Evolutionary conservation across 169 alveolate species (phyloP), one percentile per base, ranked within the genome.

Genomic region (Perkinsus marinus): DNA sequence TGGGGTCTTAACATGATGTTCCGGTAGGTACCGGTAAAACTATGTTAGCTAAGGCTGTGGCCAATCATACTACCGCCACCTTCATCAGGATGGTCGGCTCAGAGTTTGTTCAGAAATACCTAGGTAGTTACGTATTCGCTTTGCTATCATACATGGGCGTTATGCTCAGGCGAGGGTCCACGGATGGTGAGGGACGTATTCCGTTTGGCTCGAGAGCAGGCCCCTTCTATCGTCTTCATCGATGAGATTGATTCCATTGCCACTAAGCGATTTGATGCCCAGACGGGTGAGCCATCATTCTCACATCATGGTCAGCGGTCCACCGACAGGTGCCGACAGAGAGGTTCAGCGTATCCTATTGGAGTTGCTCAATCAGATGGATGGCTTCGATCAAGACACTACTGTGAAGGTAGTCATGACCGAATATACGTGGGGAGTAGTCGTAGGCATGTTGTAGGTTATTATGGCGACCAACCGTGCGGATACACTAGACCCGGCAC

Each of bases 401-500:
- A 98, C 98, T 92, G 99, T 98, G 30, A 97, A 98, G 97, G 94
- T 43, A 37, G 39, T 43, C 41, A 22, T 37, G 89, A 19, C 39
- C 17, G 39, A 89, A 30, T 89, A 26, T 13, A 39, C 6, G 39
- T 39, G 9, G 9, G 6, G n/a, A 26, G 9, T 26, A 26, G 39
- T 26, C 34, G 10, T 30, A 36, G 10, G 46, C 5, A 39, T 9
- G 30, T 79, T 68, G 90, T 19, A 93, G 95, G 98, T 97, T 36
- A 99, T 99, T 90, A 98, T 98, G 99, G 99, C 99, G 0, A 99
- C 99, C 0, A 99, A 99, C 95, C 96, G 99, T 91, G 99, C 99
- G 7, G 99, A 99, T 95, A 99, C 99, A 34, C 95, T 99, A 90
- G 99, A 99, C 94, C 99, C 99, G 19, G 99, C 99, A 26, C 96